Base-by-base conservation (phyloP, 2,329 filamentous ascomycete species). In the Trichoderma cornu-damae region DNA sequence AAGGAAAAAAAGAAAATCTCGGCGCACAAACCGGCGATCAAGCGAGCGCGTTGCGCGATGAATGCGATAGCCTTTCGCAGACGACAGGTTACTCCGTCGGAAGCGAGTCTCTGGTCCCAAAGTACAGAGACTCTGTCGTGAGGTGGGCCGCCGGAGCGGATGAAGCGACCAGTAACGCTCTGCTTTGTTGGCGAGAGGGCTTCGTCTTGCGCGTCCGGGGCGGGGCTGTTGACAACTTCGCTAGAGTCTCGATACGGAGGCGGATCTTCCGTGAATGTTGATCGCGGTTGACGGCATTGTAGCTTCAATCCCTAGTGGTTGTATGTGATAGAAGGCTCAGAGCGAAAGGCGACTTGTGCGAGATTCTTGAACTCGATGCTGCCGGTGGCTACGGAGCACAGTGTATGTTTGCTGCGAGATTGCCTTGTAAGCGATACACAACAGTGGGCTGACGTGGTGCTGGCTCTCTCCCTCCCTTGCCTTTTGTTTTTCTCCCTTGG, bases 101-200 rank as follows among this genome's bases (percentile, higher is more conserved):
- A 68, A 68, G 24, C 59, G n/a, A n/a, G n/a, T 62, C 7, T 61
- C 63, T 4, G 70, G 60, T 12, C 69, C 72, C 37, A 73, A 61
- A 9, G 66, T 61, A 49, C 67, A 65, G 2, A 68, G 58, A 22
- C 64, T 65, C 34, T 65, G 62, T 9, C 69, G 66, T 2, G 67
- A 68, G 8, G 62, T 61, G 8, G 67, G 16, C 69, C 63, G 40
- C 61, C 61, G 1, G 68, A 67, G 65, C 70, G 67, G 59, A 73
- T 64, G 64, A 72, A 69, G 53, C 69, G 68, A 35, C 67, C 68
- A n/a, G 65, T 65, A 14, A 70, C 61, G 52, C 67, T 65, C 35
- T 72, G 66, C 1, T 69, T 72, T 4, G 66, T 65, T 16, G 70
- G 71, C 22, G 66, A 66, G 11, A 69, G 59, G 22, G 64, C 53